Percentiles rank a stretch among this genome's conserved stretches.
These are phyloP conservation scores for Rhexocercosporidium sp. DNA, from an alignment of 2,329 filamentous ascomycete genomes.

Conservation along the genomic window DNA sequence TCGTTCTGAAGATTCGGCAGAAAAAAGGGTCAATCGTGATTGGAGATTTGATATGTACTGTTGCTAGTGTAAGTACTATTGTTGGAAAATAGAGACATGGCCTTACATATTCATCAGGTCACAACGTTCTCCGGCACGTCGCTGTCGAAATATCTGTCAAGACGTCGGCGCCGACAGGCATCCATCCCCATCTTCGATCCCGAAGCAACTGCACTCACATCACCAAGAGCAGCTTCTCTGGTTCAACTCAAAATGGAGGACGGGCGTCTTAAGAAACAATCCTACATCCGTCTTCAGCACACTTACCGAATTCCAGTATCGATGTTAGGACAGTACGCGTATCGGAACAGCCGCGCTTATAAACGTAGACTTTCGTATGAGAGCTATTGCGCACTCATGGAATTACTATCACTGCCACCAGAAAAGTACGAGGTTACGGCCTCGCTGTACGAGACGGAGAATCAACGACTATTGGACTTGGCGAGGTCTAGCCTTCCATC, in stretches of 20 bases:
- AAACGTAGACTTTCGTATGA: constrained; percentile 18
- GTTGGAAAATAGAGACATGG: no score
- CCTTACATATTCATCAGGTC: constrained; percentile 13
- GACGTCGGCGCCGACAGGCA: constrained; percentile 6
- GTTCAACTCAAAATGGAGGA: constrained; percentile 25
- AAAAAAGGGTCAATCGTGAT: constrained; percentile 16
- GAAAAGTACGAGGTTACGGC: constrained; percentile 10
- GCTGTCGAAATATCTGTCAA: constrained; percentile 19
- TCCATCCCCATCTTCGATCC: constrained; percentile 26
- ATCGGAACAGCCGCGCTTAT: constrained; percentile 14
- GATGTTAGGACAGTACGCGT: constrained; percentile 12
- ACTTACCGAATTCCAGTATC: constrained; percentile 20
- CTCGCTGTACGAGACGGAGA: neutral
- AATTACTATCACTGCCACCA: neutral
- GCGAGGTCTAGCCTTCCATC: neutral
- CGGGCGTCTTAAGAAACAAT: constrained; percentile 27
- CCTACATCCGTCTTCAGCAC: constrained; percentile 28
- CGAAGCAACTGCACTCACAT: neutral
- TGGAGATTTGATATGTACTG: constrained; percentile 31
- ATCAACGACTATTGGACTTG: neutral
- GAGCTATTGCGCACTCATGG: constrained; percentile 24
- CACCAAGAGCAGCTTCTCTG: neutral
- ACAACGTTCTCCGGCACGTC: constrained; percentile 27
- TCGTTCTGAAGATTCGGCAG: constrained; percentile 25
- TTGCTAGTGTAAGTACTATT: constrained; percentile 27